These are phyloP conservation scores for Metschnikowia chrysomelidarum DNA, from an alignment of 805 yeast species.

Conservation along the genomic window DNA sequence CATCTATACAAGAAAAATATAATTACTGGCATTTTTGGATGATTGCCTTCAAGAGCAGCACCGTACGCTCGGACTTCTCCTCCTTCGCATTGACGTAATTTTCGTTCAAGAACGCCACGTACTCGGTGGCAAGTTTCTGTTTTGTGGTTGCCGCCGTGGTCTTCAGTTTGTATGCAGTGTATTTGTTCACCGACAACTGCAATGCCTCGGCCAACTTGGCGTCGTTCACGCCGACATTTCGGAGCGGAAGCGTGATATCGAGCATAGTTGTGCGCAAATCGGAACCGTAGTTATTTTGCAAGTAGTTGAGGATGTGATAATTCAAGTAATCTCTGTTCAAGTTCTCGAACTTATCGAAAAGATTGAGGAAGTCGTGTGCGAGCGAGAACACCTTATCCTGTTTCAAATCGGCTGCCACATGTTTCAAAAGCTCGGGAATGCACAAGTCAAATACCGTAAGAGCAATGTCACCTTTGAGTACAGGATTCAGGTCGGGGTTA, in stretches of 20 bases:
- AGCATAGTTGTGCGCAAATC: slow-evolving; percentile 42
- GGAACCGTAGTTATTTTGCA: slow-evolving; percentile 42
- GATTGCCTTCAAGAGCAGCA: slow-evolving; percentile 36
- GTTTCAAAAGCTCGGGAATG: slow-evolving; percentile 30
- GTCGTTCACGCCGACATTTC: slow-evolving; percentile 44
- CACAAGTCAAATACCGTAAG: slow-evolving; percentile 39
- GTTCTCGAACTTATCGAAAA: slow-evolving; percentile 69
- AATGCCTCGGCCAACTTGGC: slow-evolving; percentile 54
- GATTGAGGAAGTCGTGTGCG: slow-evolving; percentile 42
- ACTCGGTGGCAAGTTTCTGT: slow-evolving; percentile 30
- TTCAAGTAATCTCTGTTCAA: slow-evolving; percentile 68
- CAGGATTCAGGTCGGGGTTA: slow-evolving; percentile 76
- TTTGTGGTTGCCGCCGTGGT: slow-evolving; percentile 29
- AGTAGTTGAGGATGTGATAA: slow-evolving; percentile 57
- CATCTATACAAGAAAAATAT: too few relatives aligned
- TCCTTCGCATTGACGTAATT: slow-evolving; percentile 23
- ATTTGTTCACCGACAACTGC: slow-evolving; percentile 70
- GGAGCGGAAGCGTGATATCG: slow-evolving; percentile 67
- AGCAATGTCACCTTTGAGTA: slow-evolving; percentile 54
- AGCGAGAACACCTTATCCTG: slow-evolving; percentile 42
- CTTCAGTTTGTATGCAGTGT: slow-evolving; percentile 56
- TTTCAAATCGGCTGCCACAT: slow-evolving; percentile 25
- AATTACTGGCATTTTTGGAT: slow-evolving; percentile 34
- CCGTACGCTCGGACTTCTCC: slow-evolving; percentile 26
- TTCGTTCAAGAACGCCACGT: slow-evolving; percentile 25